Evolutionary conservation across 2,329 filamentous ascomycete genomes (phyloP).

Genomic region (Arthrobotrys sphaeroides): DNA sequence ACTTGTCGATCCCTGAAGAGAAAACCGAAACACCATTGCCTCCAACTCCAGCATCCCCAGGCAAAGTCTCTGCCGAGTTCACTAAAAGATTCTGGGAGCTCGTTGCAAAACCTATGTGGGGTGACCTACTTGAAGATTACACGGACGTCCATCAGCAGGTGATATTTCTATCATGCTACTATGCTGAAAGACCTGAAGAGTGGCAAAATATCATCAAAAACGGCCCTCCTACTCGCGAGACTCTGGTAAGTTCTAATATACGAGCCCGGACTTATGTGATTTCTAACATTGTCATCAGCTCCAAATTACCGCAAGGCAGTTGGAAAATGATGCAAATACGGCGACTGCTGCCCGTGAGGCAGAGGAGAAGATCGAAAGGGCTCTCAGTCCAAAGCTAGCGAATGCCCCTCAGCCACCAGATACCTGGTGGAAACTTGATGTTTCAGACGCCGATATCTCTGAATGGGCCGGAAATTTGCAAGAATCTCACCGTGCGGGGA

Average conservation of each 20-base stretch:
- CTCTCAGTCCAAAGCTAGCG: background rate
- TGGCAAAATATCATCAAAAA: conserved; percentile 24
- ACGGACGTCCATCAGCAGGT: conserved; percentile 23
- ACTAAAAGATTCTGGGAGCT: conserved; percentile 6
- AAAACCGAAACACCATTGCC: background rate
- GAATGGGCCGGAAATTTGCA: conserved; percentile 46
- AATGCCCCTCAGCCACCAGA: background rate
- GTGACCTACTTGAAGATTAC: conserved; percentile 27
- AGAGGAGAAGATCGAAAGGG: conserved; percentile 14
- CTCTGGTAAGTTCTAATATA: conserved; percentile 10
- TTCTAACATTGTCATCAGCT: conserved; percentile 3
- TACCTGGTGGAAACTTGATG: conserved; percentile 18
- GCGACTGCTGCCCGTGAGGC: background rate
- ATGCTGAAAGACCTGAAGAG: conserved; percentile 6
- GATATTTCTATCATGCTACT: conserved; percentile 24
- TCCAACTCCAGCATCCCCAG: background rate
- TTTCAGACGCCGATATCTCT: conserved; percentile 4
- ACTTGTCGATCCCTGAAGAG: background rate
- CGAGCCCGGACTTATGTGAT: background rate
- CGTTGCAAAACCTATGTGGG: conserved; percentile 28
- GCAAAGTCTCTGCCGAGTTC: background rate
- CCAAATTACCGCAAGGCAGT: background rate
- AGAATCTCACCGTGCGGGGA: conserved; percentile 7
- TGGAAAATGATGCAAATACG: background rate
- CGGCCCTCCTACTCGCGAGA: conserved; percentile 28